These are phyloP conservation scores for Vitis rupestris DNA, from an alignment of 164 flowering plant species.

Conservation along the genomic window DNA sequence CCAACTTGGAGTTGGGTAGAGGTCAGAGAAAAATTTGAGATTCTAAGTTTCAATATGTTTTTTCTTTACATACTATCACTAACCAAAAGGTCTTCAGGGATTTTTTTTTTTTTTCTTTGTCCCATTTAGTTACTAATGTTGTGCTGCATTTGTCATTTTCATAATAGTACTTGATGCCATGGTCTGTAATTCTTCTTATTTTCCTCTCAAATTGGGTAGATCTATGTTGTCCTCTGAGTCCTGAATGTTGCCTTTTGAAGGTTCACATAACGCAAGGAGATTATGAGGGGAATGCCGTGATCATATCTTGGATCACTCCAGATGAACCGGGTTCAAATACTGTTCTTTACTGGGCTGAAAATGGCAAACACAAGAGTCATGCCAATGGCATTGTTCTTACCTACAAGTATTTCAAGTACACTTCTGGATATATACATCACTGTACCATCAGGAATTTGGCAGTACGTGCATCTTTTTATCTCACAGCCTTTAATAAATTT, in stretches of 20 bases:
- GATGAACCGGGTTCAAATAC: slow-evolving; percentile 3
- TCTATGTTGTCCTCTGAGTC: too few species aligned
- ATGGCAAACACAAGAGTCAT: background rate
- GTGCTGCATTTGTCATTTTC: too few species aligned
- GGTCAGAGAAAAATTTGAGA: too few species aligned
- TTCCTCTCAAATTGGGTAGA: too few species aligned
- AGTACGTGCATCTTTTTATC: slow-evolving; percentile 5
- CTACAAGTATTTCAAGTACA: slow-evolving; percentile 19
- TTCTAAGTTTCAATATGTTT: too few species aligned
- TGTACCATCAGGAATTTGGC: slow-evolving; percentile 12
- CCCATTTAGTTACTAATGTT: too few species aligned
- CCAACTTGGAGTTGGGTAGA: too few species aligned
- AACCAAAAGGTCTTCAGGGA: too few species aligned
- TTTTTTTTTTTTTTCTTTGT: too few species aligned
- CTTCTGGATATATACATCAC: slow-evolving; percentile 32
- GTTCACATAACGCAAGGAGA: slow-evolving; percentile 14
- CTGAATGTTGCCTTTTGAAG: background rate
- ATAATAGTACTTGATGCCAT: too few species aligned
- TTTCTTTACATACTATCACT: too few species aligned
- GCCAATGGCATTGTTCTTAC: background rate
- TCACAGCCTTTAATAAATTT: background rate
- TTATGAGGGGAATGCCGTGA: slow-evolving; percentile 9
- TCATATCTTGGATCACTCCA: slow-evolving; percentile 1
- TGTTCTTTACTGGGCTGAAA: background rate
- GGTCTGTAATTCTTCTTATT: too few species aligned